Evolutionary conservation across 2,329 filamentous ascomycete genomes (phyloP), one percentile per base, ranked within the genome.

Genomic region (Sarocladiaceae sp.): DNA sequence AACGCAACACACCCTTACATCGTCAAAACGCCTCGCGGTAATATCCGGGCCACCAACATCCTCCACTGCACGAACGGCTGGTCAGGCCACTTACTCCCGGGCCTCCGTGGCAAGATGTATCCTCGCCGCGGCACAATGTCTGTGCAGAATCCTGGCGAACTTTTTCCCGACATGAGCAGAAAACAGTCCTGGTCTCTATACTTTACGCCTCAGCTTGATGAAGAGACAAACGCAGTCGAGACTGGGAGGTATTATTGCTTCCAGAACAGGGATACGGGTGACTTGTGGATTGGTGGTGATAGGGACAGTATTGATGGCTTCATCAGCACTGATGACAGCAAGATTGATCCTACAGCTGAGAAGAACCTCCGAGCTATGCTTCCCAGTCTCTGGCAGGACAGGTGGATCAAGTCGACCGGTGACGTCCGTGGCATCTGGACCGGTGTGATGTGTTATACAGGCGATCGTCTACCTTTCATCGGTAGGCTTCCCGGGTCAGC

Each of bases 1-100:
- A 37, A 37, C 15, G 54, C 37, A 8, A 42, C 7, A n/a, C 37
- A 62, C 4, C 71, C 64, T 2, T 79, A 76, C 58, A 60, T 63
- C 1, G 58, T 83, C 4, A 57, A 66, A 4, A 83, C 80, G 1
- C 51, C 57, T 0, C 66, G 73, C 6, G 79, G 78, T 2, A 56
- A 37, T 0, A 67, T 83, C 29, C 61, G 59, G 3, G 69, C 78
- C 7, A 65, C 67, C 1, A 74, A 83, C 50, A 66, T 86, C 1
- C 68, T 84, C 2, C 78, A 85, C 56, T 77, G 78, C 7, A 84
- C 79, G 1, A 84, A 85, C 55, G 78, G 68, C 4, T 77, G 77
- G 56, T 70, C 76, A 0, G 62, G 72, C 0, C 72, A 80, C 49
- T 71, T 84, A 1, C 59, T 83, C 2, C 78, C 80, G 0, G 71